Base-by-base conservation (phyloP, 306 rosid genomes). In the Glycine latifolia region DNA sequence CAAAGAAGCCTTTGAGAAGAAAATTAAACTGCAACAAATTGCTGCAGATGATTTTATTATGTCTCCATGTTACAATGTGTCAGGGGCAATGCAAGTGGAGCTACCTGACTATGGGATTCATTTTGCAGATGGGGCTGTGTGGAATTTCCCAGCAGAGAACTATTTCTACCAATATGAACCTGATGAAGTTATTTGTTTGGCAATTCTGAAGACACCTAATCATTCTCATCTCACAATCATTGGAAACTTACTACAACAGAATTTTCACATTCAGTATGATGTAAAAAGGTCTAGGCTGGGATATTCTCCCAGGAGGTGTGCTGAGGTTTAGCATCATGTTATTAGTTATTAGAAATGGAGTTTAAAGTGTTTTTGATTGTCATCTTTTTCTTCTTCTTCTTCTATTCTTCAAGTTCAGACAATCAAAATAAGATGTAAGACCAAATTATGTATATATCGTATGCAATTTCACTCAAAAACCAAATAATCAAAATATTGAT, bases 221-320 rank as follows among this genome's bases (percentile, higher is more conserved):
- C 81, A 82, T 10, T 86, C 90, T 58, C 81, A 76, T 37, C 81
- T 93, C 67, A 88, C 94, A n/a, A 93, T 91, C 7, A 89, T 93
- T 81, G 98, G 98, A 20, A 93, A 93, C 49, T 89, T 90, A 17
- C 82, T 89, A 82, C 98, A 91, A 78, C 98, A 93, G 86, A 93
- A 93, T 86, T 93, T 93, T 73, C 93, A 91, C 43, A 83, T 93
- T 81, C 59, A 89, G 35, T 93, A 93, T 80, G 98, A 93, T 71
- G 74, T 85, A 26, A 86, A 91, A 82, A 89, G 85, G 44, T 88
- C 90, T 43, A 90, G 94, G 82, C 67, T 93, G 53, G 98, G 98
- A 50, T 93, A 77, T 84, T 87, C 85, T 8, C 94, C 97, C 10
- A 86, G 77, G 90, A 89, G 68, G n/a, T 93, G 98, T 65, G 89